Conservation (phyloP, 2,329 filamentous ascomycete genomes). For the Orbilia blumenaviensis region DNA sequence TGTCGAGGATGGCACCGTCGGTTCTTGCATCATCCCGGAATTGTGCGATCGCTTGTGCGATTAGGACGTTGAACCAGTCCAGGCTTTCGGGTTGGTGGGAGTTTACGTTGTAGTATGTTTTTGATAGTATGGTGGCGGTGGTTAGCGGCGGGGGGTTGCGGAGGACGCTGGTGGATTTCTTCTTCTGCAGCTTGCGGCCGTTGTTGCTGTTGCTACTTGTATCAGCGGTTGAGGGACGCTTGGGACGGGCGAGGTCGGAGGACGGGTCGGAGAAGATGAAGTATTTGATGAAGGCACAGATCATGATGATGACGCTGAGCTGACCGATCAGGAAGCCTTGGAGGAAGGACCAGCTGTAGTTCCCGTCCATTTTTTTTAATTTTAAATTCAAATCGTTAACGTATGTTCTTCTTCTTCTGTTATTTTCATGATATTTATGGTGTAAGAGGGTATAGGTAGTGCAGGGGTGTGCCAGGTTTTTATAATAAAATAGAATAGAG, state of each 20-base stretch:
- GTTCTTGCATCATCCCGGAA: constrained; percentile 91
- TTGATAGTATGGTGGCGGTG: constrained; percentile 91
- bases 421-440: background rate
- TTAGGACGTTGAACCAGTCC: constrained; percentile 98
- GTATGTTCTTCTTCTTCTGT: background rate
- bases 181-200: constrained; percentile 65
- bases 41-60: constrained; percentile 96
- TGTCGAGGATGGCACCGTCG: constrained; percentile 86
- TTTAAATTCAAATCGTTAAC: too few species aligned
- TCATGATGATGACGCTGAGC: constrained; percentile 86
- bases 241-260: constrained; percentile 62
- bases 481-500: too few species aligned
- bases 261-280: constrained; percentile 95
- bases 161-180: constrained; percentile 75
- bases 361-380: background rate
- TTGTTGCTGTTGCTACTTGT: constrained; percentile 56
- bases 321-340: constrained; percentile 94
- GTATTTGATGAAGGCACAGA: constrained; percentile 98
- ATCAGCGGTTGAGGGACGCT: constrained; percentile 59
- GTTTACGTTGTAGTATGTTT: constrained; percentile 97
- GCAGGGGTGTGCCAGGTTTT: background rate
- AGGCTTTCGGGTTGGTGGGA: constrained; percentile 95
- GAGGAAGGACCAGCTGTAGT: constrained; percentile 80
- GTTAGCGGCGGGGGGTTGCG: constrained; percentile 78
- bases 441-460: background rate